phyloP scores from a whole-genome alignment of 2,329 filamentous ascomycete genomes.

The Dendrostoma leiphaemia region DNA sequence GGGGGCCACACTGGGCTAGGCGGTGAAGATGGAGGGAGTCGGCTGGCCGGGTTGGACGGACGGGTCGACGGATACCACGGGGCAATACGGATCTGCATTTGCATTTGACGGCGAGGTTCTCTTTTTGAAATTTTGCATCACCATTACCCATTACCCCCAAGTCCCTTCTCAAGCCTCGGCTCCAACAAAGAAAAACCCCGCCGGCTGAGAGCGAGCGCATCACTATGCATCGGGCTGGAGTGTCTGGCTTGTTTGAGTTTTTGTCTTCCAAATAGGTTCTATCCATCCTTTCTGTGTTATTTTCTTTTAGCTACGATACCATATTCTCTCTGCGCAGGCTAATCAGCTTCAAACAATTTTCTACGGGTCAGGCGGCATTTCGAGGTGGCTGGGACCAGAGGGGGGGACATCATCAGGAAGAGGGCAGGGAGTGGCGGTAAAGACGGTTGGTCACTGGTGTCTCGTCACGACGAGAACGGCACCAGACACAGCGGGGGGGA shows the following conservation, averaged over 20 bases:
- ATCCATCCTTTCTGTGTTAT: constrained; percentile 21
- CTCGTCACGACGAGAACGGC: background rate
- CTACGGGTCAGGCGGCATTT: too few species aligned
- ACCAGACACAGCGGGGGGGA: background rate
- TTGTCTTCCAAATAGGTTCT: constrained; percentile 15
- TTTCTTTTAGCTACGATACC: constrained; percentile 18
- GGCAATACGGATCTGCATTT: constrained; percentile 2
- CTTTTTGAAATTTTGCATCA: background rate
- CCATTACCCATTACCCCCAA: background rate
- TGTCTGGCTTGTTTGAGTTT: constrained; percentile 8
- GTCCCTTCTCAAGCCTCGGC: background rate
- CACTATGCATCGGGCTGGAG: constrained; percentile 19
- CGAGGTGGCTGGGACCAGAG: too few species aligned
- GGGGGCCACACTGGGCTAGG: background rate
- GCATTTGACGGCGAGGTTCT: constrained; percentile 10
- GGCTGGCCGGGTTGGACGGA: background rate
- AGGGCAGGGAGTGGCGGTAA: constrained; percentile 5
- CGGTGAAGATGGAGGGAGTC: background rate
- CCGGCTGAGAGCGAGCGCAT: constrained; percentile 10
- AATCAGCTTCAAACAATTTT: too few species aligned
- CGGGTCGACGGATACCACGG: background rate
- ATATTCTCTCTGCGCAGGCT: background rate
- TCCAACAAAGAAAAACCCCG: background rate
- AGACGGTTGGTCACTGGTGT: background rate
- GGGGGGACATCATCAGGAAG: too few species aligned